phyloP scores from a whole-genome alignment of 164 flowering plant genomes.

The Kalanchoe fedtschenkoi region DNA sequence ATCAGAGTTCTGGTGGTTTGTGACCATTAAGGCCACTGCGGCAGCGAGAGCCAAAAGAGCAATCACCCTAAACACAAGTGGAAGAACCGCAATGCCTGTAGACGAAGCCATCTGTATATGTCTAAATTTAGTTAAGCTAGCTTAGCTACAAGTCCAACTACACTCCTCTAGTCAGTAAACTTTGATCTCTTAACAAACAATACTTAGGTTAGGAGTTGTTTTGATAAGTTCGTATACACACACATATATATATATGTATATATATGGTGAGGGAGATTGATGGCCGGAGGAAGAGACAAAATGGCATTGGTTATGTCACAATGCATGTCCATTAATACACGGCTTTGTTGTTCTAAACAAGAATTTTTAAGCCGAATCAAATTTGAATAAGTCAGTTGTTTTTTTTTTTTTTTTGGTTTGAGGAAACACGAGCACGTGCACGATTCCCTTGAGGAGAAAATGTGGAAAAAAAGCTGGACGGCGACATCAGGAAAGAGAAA shows the following conservation, averaged over 20 bases:
- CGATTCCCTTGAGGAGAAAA: too few relatives aligned
- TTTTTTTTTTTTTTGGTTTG: too few relatives aligned
- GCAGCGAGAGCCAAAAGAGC: neutral
- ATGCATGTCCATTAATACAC: neutral
- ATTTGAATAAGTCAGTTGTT: neutral
- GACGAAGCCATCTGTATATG: slow-evolving; percentile 7
- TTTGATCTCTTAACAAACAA: neutral
- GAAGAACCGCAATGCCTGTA: neutral
- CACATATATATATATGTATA: too few relatives aligned
- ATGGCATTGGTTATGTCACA: neutral
- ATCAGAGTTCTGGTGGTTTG: neutral
- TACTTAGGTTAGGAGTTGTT: too few relatives aligned
- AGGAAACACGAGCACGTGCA: too few relatives aligned
- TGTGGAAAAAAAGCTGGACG: too few relatives aligned
- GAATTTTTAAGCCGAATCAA: neutral
- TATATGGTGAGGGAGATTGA: neutral
- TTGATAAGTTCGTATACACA: too few relatives aligned
- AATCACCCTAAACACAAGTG: neutral
- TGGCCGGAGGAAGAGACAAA: slow-evolving; percentile 2
- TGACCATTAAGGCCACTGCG: slow-evolving; percentile 1
- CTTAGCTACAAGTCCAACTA: too few relatives aligned
- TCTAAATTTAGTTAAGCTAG: neutral
- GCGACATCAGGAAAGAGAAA: too few relatives aligned
- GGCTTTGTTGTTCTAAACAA: neutral
- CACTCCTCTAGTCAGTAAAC: too few relatives aligned